Base-by-base conservation (phyloP, 1,284 basidiomycete species). In the Schizopora paradoxa region DNA sequence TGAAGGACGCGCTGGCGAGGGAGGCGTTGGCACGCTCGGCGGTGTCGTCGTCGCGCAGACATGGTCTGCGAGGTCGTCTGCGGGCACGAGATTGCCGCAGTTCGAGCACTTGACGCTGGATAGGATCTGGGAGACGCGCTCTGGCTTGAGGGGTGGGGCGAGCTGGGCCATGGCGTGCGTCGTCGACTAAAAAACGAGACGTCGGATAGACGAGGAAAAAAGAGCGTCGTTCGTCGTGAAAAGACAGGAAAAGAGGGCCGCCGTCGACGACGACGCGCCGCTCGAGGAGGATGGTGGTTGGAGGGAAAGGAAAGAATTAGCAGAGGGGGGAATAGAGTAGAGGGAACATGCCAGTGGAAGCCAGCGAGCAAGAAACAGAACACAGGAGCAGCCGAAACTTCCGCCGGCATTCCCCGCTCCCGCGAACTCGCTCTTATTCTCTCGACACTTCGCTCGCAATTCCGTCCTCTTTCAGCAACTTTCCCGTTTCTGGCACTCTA, bases 21-120 rank as follows among this genome's bases (percentile, higher is more conserved):
- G 44, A 26, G 46, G 45, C 22, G 36, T 44, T 58, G 48, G 45
- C n/a, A n/a, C n/a, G n/a, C n/a, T 39, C 36, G 34, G 16, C 43
- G 23, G 23, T 35, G 45, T 36, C 43, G 48, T 23, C 43, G 45
- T 23, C n/a, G 47, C 27, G 28, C 49, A 51, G 33, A 47, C 41
- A 22, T 47, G 49, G 19, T 47, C 49, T 14, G 45, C 45, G 32
- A 51, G 49, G 11, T 47, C 45, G 21, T 40, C 25, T n/a, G 47
- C 41, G 22, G 37, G 58, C 29, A 92, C 86, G 2, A 76, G 77
- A 23, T 69, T 66, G 54, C 69, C 66, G 62, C 90, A 93, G 31
- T 68, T 82, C 2, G 87, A 88, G 63, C 90, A 93, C 61, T 85
- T 92, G 51, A 91, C 83, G 1, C 79, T 74, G 3, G 90, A 87